Evolutionary conservation across 2,329 filamentous ascomycete genomes (phyloP).

Genomic region (Trichothecium roseum): DNA sequence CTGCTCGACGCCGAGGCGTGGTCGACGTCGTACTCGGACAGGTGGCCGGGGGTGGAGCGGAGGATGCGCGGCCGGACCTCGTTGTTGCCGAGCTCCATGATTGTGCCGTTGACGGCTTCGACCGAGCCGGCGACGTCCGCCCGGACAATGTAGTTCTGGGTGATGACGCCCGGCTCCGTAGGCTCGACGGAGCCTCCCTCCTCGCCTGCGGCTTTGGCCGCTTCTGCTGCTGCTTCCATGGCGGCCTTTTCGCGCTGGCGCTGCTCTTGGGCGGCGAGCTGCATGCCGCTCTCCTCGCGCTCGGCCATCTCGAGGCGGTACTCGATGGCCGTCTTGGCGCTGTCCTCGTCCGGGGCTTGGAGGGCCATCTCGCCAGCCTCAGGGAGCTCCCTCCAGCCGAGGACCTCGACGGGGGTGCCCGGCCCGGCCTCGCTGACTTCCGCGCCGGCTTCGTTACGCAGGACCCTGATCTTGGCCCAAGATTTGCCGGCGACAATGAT

Average conservation of each 20-base stretch:
- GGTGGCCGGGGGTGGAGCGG: slow-evolving; percentile 63
- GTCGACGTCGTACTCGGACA: slow-evolving; percentile 81
- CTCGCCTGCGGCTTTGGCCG: slow-evolving; percentile 27
- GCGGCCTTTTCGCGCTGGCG: slow-evolving; percentile 46
- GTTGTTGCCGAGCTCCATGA: slow-evolving; percentile 71
- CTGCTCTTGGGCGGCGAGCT: slow-evolving; percentile 65
- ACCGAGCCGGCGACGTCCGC: slow-evolving; percentile 90
- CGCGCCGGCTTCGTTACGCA: slow-evolving; percentile 76
- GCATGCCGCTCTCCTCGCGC: slow-evolving; percentile 62
- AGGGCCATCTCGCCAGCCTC: slow-evolving; percentile 79
- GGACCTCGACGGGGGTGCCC: slow-evolving; percentile 81
- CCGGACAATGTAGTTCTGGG: slow-evolving; percentile 78
- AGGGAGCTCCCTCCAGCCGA: slow-evolving; percentile 83
- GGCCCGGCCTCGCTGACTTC: slow-evolving; percentile 66
- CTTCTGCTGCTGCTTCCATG: slow-evolving; percentile 22
- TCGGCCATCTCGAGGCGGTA: slow-evolving; percentile 66
- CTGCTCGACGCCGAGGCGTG: slow-evolving; percentile 70
- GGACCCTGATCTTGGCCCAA: slow-evolving; percentile 74
- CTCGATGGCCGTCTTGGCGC: slow-evolving; percentile 66
- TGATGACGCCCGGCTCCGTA: slow-evolving; percentile 31
- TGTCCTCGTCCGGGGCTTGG: slow-evolving; percentile 68
- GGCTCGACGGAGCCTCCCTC: slow-evolving; percentile 5
- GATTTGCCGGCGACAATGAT: slow-evolving; percentile 79
- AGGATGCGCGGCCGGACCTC: slow-evolving; percentile 73
- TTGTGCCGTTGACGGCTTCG: slow-evolving; percentile 73